phyloP scores from a whole-genome alignment of 2,329 filamentous ascomycete species.

The Macrophomina pseudophaseolina region DNA sequence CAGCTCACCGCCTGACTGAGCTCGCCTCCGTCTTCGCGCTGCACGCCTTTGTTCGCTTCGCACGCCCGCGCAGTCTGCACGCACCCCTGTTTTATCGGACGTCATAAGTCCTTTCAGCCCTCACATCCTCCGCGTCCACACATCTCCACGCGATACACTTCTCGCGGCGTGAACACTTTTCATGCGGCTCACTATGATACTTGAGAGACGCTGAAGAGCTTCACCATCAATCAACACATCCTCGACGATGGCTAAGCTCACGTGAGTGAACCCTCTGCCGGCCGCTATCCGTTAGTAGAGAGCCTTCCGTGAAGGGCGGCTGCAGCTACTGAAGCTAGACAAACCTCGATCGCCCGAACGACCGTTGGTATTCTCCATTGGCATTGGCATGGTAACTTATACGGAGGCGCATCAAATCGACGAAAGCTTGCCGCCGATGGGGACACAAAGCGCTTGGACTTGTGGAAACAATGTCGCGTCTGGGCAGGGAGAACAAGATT shows the following conservation, averaged over 20 bases:
- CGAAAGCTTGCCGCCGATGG: background rate
- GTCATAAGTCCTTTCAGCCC: slow-evolving; percentile 13
- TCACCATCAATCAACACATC: background rate
- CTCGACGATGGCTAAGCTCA: background rate
- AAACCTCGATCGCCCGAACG: slow-evolving; percentile 4
- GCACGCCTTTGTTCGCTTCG: background rate
- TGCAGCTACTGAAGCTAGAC: background rate
- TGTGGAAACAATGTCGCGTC: background rate
- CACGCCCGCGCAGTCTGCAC: background rate
- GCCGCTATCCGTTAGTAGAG: background rate
- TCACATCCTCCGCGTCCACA: slow-evolving; percentile 3
- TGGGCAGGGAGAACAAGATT: slow-evolving; percentile 17
- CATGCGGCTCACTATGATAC: background rate
- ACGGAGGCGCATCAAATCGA: background rate
- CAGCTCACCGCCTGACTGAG: background rate
- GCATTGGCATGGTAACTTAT: background rate
- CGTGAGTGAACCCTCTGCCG: slow-evolving; percentile 10
- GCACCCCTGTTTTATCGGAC: slow-evolving; percentile 13
- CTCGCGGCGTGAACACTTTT: background rate
- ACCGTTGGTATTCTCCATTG: background rate
- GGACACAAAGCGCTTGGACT: slow-evolving; percentile 1
- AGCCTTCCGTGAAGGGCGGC: slow-evolving; percentile 5
- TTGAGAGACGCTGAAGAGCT: background rate
- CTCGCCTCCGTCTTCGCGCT: background rate
- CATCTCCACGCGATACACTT: slow-evolving; percentile 7